Evolutionary conservation across 1,139 yeast species (phyloP), one percentile per base, ranked within the genome.

Genomic region (Pichia sp.): DNA sequence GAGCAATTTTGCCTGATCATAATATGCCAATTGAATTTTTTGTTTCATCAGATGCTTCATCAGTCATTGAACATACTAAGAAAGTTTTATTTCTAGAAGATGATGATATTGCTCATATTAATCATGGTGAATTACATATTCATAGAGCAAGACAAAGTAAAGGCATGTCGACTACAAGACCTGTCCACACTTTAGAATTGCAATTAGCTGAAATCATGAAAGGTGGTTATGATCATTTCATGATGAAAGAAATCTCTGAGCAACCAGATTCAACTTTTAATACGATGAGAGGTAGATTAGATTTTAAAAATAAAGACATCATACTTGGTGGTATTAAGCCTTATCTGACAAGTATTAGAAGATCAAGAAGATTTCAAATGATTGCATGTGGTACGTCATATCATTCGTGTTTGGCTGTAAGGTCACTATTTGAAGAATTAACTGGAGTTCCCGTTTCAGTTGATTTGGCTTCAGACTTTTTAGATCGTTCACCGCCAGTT

Each of bases 371-470:
- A 69, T 79, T 94, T 63, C 86, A 90, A 53, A 92, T 94, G 97
- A 87, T 94, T 73, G 99, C 98, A 6, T 94, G 99, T 72, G 99
- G 99, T 71, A 94, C 99, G 7, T 92, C 98, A 0, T 94, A 90
- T 66, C 98, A 94, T 70, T 92, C 98, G 22, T 94, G 98, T 74
- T 72, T 94, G 65, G 98, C 98, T 25, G 92, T 96, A 27, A 81
- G 99, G 68, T 85, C 97, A 15, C 84, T 89, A 56, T 90, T 94
- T 66, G 99, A 94, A 70, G 98, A 94, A 67, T 76, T 94, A 63
- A 89, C 97, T 27, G 97, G 90, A 66, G 87, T 92, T 54, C 98
- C 98, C 11, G 97, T 92, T 13, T 76, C 89, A 44, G 96, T 94
- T 40, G 99, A 94, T 69, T 79, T 94, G 63, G 98, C 98, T 20